These are phyloP conservation scores for Iberis amara DNA, from an alignment of 441 rosid species.

Conservation along the genomic window DNA sequence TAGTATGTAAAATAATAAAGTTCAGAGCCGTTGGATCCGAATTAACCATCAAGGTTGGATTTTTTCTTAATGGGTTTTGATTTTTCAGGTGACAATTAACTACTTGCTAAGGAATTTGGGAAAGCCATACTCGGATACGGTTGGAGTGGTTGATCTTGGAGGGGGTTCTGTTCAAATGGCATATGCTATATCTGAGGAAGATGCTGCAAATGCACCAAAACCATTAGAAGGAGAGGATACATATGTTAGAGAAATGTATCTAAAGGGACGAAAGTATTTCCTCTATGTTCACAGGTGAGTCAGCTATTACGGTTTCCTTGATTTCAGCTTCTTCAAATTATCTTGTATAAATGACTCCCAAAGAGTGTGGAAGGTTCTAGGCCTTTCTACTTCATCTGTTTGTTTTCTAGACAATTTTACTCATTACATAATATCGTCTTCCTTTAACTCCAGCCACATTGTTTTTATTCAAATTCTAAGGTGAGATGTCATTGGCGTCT, in stretches of 20 bases:
- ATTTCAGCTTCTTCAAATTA: slow-evolving; percentile 8
- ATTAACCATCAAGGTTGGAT: no score
- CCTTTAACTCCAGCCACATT: slow-evolving; percentile 3
- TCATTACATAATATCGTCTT: neutral
- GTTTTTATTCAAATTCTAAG: neutral
- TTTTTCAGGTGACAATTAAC: slow-evolving; percentile 72
- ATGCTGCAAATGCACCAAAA: slow-evolving; percentile 73
- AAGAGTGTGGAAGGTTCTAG: neutral
- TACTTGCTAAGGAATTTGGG: slow-evolving; percentile 77
- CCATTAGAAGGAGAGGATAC: slow-evolving; percentile 62
- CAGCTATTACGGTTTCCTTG: neutral
- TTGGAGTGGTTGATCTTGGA: slow-evolving; percentile 98
- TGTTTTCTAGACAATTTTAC: neutral
- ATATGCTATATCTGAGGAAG: slow-evolving; percentile 77
- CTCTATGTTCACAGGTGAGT: slow-evolving; percentile 94
- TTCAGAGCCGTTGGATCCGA: neutral
- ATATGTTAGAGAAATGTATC: slow-evolving; percentile 74
- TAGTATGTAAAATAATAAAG: neutral
- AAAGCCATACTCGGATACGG: slow-evolving; percentile 61
- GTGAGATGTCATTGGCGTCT: slow-evolving; percentile 9
- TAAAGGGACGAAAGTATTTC: slow-evolving; percentile 73
- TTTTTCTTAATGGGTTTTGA: no score
- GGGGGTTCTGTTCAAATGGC: slow-evolving; percentile 99
- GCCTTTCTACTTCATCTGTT: neutral
- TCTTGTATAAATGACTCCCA: neutral